phyloP scores from a whole-genome alignment of 2,329 filamentous ascomycete species.

The Pseudonectria foliicola region DNA sequence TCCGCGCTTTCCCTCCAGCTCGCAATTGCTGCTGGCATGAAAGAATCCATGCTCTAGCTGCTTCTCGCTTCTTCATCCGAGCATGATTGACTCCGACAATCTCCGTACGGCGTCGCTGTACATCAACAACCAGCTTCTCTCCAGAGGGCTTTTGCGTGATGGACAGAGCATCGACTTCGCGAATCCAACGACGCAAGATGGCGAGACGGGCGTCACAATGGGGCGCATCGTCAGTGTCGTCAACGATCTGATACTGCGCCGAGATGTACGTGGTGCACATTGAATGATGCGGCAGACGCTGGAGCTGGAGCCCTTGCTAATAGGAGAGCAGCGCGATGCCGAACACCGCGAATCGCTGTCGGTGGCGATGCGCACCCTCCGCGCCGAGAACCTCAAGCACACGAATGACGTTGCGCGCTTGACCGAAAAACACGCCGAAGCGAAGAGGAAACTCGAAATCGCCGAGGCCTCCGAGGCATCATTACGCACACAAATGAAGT shows the following conservation, averaged over 20 bases:
- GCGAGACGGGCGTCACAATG: slow-evolving; percentile 57
- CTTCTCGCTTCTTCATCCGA: slow-evolving; percentile 11
- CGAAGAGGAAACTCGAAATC: slow-evolving; percentile 48
- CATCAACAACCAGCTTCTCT: slow-evolving; percentile 66
- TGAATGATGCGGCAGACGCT: background rate
- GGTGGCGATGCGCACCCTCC: slow-evolving; percentile 66
- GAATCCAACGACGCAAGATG: slow-evolving; percentile 55
- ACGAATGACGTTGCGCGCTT: slow-evolving; percentile 59
- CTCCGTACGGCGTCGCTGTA: slow-evolving; percentile 61
- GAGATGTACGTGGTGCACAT: slow-evolving; percentile 59
- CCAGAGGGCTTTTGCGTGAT: slow-evolving; percentile 57
- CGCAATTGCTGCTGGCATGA: slow-evolving; percentile 14
- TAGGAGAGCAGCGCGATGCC: slow-evolving; percentile 66
- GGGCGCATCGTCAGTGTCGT: slow-evolving; percentile 84
- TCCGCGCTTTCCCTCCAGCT: background rate
- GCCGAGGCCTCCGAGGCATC: slow-evolving; percentile 65
- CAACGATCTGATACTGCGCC: slow-evolving; percentile 83
- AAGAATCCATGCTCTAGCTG: slow-evolving; percentile 7
- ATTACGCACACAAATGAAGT: slow-evolving; percentile 61
- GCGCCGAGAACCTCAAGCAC: slow-evolving; percentile 68
- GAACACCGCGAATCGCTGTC: slow-evolving; percentile 81
- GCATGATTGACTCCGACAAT: slow-evolving; percentile 53
- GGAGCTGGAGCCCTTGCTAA: slow-evolving; percentile 8
- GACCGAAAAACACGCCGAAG: slow-evolving; percentile 45
- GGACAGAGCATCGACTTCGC: slow-evolving; percentile 78